These are phyloP conservation scores for Sugiyamaella castrensis DNA, from an alignment of 1,139 yeast genomes.

Conservation along the genomic window DNA sequence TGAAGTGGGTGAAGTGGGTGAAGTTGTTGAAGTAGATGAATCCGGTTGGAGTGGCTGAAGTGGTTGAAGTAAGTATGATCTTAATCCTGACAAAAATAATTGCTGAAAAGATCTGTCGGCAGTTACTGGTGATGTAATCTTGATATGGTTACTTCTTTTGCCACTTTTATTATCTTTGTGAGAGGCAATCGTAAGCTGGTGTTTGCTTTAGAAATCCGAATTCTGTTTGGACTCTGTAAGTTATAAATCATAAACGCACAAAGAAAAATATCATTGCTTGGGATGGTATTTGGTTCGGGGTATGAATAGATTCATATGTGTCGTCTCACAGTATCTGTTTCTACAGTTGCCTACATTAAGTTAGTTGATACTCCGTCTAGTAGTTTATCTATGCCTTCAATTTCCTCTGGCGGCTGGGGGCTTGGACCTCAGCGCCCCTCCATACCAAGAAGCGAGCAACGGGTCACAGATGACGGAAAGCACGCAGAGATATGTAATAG, in stretches of 20 bases:
- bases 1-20: too few relatives aligned
- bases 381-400: too few relatives aligned
- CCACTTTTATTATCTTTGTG: conserved; percentile 37
- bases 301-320: conserved; percentile 55
- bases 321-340: conserved; percentile 22
- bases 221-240: conserved; percentile 40
- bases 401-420: too few relatives aligned
- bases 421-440: too few relatives aligned
- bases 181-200: conserved; percentile 10
- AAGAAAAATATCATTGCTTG: conserved; percentile 45
- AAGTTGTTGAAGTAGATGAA: too few relatives aligned
- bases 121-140: conserved; percentile 71
- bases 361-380: neutral
- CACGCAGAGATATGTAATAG: too few relatives aligned
- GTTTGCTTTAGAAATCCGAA: conserved; percentile 33
- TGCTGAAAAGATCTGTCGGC: conserved; percentile 65
- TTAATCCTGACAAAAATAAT: conserved; percentile 60
- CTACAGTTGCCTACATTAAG: conserved; percentile 4
- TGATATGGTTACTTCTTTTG: conserved; percentile 55
- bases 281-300: conserved; percentile 58
- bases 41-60: too few relatives aligned
- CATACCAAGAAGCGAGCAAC: too few relatives aligned
- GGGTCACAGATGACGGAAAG: too few relatives aligned
- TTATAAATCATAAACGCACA: conserved; percentile 67
- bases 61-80: conserved; percentile 64